phyloP scores from a whole-genome alignment of 2,329 filamentous ascomycete genomes.

The Stenocarpella maydis region DNA sequence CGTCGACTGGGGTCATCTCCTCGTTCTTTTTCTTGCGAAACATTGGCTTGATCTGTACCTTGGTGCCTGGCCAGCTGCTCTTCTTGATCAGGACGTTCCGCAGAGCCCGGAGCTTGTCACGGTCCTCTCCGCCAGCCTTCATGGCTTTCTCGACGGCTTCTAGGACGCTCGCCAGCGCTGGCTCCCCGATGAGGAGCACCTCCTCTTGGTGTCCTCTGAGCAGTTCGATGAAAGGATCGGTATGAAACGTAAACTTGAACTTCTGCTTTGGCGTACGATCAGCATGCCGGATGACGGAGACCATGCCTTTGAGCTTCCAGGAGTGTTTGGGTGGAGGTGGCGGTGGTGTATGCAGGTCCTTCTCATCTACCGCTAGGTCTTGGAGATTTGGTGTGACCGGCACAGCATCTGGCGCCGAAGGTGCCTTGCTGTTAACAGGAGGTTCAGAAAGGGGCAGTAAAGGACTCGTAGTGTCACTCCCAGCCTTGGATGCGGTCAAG shows the following conservation, averaged over 20 bases:
- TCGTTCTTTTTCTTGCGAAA: constrained; percentile 87
- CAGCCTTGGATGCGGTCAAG: constrained; percentile 37
- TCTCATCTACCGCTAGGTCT: constrained; percentile 42
- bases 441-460: constrained; percentile 38
- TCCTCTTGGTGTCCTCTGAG: constrained; percentile 96
- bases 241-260: constrained; percentile 99
- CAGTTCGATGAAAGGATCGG: constrained; percentile 92
- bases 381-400: constrained; percentile 50
- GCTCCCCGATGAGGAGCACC: constrained; percentile 90
- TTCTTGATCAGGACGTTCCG: constrained; percentile 92
- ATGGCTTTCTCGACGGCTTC: constrained; percentile 86
- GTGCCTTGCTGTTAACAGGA: constrained; percentile 43
- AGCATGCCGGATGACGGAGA: constrained; percentile 94
- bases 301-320: constrained; percentile 98
- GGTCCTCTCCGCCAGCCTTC: constrained; percentile 82
- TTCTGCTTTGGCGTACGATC: constrained; percentile 99
- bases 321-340: constrained; percentile 85
- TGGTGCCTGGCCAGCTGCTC: constrained; percentile 92
- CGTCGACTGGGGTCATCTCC: constrained; percentile 53
- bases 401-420: constrained; percentile 49
- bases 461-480: constrained; percentile 39
- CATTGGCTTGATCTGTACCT: constrained; percentile 99
- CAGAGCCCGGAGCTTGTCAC: constrained; percentile 83
- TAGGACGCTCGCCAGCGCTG: constrained; percentile 87
- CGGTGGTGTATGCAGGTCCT: constrained; percentile 61